phyloP scores from a whole-genome alignment of 164 flowering plant genomes.

The Magnolia sinica region DNA sequence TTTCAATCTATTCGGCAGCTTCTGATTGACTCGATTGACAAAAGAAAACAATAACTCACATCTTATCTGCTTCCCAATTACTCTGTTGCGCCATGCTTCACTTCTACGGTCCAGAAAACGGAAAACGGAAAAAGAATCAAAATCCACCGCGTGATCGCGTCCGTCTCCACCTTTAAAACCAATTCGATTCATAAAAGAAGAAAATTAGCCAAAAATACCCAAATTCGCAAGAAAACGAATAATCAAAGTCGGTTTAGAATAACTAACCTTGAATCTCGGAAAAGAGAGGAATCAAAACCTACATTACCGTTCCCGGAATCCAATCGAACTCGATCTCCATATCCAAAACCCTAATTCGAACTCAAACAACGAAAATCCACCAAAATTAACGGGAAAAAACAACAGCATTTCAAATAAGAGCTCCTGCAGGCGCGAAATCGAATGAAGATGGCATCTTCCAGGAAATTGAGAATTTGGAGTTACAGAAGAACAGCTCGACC shows the following conservation, averaged over 20 bases:
- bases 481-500: slow-evolving; percentile 11
- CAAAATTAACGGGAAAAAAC: neutral
- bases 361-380: slow-evolving; percentile 8
- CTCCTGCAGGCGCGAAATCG: neutral
- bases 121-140: slow-evolving; percentile 3
- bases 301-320: slow-evolving; percentile 18
- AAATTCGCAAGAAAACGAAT: neutral
- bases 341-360: slow-evolving; percentile 15
- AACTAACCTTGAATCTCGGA: slow-evolving; percentile 13
- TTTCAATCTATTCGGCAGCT: neutral
- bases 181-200: neutral
- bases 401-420: neutral
- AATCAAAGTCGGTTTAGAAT: neutral
- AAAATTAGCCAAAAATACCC: neutral
- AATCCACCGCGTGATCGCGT: slow-evolving; percentile 15
- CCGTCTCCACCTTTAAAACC: neutral
- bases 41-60: slow-evolving; percentile 25
- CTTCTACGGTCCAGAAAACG: slow-evolving; percentile 1
- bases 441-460: neutral
- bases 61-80: slow-evolving; percentile 74
- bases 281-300: slow-evolving; percentile 13
- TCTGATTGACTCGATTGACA: neutral
- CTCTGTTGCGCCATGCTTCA: slow-evolving; percentile 57
- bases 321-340: slow-evolving; percentile 17
- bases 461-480: neutral